phyloP scores from a whole-genome alignment of 2,329 filamentous ascomycete species.

The Xylariaceae sp. region DNA sequence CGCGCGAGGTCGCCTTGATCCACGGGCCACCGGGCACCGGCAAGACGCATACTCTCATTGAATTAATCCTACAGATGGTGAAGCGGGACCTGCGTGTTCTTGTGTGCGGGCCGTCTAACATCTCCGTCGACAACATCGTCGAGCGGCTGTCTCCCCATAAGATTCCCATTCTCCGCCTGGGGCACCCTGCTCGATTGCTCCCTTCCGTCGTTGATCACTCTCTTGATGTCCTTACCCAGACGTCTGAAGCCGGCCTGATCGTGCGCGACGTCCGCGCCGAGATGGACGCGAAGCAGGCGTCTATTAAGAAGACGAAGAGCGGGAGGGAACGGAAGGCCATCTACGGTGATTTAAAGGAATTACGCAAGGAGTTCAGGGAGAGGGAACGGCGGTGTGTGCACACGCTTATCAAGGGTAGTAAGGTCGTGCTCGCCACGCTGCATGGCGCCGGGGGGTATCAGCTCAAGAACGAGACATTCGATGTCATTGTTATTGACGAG shows the following conservation, averaged over 20 bases:
- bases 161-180: slow-evolving; percentile 81
- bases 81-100: slow-evolving; percentile 69
- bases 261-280: slow-evolving; percentile 87
- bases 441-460: slow-evolving; percentile 89
- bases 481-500: slow-evolving; percentile 94
- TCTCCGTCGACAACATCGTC: slow-evolving; percentile 97
- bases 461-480: slow-evolving; percentile 74
- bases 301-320: slow-evolving; percentile 79
- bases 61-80: slow-evolving; percentile 87
- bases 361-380: slow-evolving; percentile 84
- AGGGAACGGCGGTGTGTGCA: slow-evolving; percentile 78
- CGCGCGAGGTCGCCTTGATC: slow-evolving; percentile 79
- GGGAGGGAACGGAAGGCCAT: slow-evolving; percentile 75
- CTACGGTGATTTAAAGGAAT: slow-evolving; percentile 77
- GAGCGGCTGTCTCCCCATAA: slow-evolving; percentile 83
- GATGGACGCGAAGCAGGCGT: slow-evolving; percentile 87
- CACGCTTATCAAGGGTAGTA: slow-evolving; percentile 69
- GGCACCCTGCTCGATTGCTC: slow-evolving; percentile 85
- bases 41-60: slow-evolving; percentile 94
- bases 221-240: slow-evolving; percentile 83
- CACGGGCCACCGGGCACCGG: slow-evolving; percentile 95
- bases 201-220: slow-evolving; percentile 86
- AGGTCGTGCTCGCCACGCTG: slow-evolving; percentile 85
- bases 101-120: slow-evolving; percentile 95
- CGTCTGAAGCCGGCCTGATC: slow-evolving; percentile 82